These are phyloP conservation scores for Aspergillus cejpii DNA, from an alignment of 2,329 filamentous ascomycete species.

Conservation along the genomic window DNA sequence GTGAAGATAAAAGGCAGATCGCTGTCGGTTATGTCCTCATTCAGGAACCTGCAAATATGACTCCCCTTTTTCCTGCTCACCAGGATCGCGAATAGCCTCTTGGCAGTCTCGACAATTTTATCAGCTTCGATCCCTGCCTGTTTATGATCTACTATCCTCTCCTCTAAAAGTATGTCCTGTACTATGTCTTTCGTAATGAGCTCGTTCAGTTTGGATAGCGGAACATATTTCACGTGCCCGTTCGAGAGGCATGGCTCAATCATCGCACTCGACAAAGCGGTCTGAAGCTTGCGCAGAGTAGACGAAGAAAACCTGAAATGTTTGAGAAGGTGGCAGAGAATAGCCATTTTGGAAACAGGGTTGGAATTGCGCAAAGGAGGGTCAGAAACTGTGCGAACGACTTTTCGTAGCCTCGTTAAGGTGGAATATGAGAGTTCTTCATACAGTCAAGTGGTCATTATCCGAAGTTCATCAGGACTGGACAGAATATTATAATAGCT, in stretches of 20 bases:
- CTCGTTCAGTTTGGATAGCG: not conserved
- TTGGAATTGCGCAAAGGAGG: not conserved
- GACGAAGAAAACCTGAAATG: not conserved
- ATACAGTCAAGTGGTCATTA: too few species aligned
- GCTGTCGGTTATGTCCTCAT: constrained; percentile 1
- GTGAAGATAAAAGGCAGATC: constrained; percentile 2
- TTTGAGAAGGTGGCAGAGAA: not conserved
- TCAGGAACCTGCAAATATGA: not conserved
- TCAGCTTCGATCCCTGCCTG: not conserved
- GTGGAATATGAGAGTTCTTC: not conserved
- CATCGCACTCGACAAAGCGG: not conserved
- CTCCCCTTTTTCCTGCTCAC: not conserved
- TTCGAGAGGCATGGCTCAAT: not conserved
- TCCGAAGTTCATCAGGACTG: too few species aligned
- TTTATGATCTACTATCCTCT: not conserved
- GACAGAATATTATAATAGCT: too few species aligned
- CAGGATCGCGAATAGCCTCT: constrained; percentile 1
- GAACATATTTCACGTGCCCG: not conserved
- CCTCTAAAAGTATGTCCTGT: constrained; percentile 1
- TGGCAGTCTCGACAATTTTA: not conserved
- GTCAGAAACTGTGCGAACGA: not conserved
- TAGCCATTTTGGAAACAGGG: not conserved
- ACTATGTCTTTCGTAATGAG: not conserved
- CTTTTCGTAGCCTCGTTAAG: not conserved
- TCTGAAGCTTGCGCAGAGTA: not conserved